Conservation (phyloP, 225 moss, liverwort and hornwort genomes). For the Ulota crispa region DNA sequence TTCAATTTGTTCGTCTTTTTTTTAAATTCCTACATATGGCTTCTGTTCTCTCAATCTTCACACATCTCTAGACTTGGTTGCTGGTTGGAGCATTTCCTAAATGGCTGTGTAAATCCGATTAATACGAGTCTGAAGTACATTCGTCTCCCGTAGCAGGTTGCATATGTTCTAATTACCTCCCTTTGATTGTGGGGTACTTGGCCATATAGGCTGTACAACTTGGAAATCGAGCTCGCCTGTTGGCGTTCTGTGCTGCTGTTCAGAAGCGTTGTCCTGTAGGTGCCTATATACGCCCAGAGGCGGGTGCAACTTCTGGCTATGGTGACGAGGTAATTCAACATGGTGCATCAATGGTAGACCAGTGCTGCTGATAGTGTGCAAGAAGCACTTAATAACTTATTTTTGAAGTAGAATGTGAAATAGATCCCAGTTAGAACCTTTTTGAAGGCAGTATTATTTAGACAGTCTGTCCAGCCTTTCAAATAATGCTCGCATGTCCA, state of each 20-base stretch:
- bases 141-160: not conserved
- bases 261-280: constrained; percentile 87
- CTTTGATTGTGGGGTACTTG: constrained; percentile 8
- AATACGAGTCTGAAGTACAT: not conserved
- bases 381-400: not conserved
- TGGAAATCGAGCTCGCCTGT: constrained; percentile 69
- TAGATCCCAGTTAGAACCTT: not conserved
- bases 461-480: not conserved
- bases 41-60: constrained; percentile 1
- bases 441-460: not conserved
- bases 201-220: constrained; percentile 74
- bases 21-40: not conserved
- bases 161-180: not conserved
- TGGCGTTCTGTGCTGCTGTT: constrained; percentile 84
- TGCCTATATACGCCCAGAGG: constrained; percentile 83
- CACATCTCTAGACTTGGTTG: constrained; percentile 3
- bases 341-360: not conserved
- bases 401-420: not conserved
- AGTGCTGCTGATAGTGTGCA: not conserved
- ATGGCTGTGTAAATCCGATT: not conserved
- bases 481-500: constrained; percentile 7
- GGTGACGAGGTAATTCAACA: constrained; percentile 70
- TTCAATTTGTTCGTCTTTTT: not conserved
- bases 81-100: not conserved
- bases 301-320: constrained; percentile 87